Evolutionary conservation across 2,329 filamentous ascomycete species (phyloP), one percentile per base, ranked within the genome.

Genomic region (Neopestalotiopsis rosae): DNA sequence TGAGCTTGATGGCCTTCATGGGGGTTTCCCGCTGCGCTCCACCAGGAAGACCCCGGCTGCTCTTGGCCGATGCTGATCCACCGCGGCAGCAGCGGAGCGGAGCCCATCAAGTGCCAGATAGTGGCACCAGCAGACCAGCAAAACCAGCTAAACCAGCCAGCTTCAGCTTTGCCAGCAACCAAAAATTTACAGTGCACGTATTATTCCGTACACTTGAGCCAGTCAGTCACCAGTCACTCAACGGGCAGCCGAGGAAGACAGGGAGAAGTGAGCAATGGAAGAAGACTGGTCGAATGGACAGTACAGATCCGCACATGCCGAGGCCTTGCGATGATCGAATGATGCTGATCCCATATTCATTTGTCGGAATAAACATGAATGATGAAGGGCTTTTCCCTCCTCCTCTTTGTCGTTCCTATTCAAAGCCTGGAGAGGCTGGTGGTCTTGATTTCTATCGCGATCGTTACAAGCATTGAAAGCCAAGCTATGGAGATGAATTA

Each of bases 11-110:
- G 6, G 34, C 10, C 45, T 52, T 17, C n/a, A 52, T 52, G 45
- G 45, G 45, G 45, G 34, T 52, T 52, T 52, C 45, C 45, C 45
- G 45, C 45, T 52, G 45, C 17, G 45, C n/a, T 24, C 45, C n/a
- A 20, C 45, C 45, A 52, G 45, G 45, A 52, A 52, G 45, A 52
- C 45, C 45, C 45, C 45, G n/a, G 45, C 17, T 9, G 45, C 45
- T 52, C 45, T 52, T 52, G 45, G 45, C 45, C 45, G 45, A 52
- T 52, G 45, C 45, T 52, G 45, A 52, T 24, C 45, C 45, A 52
- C 45, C 45, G 45, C 45, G 45, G 45, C 45, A 52, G 45, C 45
- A 52, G 45, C 45, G 45, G 45, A 52, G 45, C 45, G 45, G 45
- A 52, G 45, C 45, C 24, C 45, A 52, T n/a, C 14, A 52, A 52